Evolutionary conservation across 2,329 filamentous ascomycete species (phyloP), one percentile per base, ranked within the genome.

Genomic region (Colletotrichum tofieldiae): DNA sequence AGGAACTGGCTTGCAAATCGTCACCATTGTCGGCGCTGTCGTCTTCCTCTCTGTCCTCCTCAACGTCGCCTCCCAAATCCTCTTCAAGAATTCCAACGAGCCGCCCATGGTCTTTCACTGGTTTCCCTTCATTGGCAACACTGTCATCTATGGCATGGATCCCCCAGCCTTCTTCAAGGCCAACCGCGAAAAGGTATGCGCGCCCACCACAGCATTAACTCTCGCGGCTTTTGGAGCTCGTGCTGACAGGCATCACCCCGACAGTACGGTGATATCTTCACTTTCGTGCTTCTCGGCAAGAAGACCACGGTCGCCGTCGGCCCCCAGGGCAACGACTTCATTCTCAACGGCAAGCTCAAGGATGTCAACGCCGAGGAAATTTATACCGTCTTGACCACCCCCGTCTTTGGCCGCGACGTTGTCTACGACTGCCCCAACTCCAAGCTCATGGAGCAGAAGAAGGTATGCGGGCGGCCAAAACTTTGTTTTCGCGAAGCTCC

Each of bases 361-460:
- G 94, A 97, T 79, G 92, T 97, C 77, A 95, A 93, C 80, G 95
- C 95, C 45, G 95, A 97, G 83, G 94, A 98, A 78, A 93, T 97
- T 75, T 97, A 97, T 84, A 92, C 90, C 67, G 92, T 93, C 67
- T 87, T 98, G 73, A 91, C 89, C 8, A 91, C 89, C 29, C 90
- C 90, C 32, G 90, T 91, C 59, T 97, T 97, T 80, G 94, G 94
- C 76, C 91, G 90, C 77, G 92, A 95, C 84, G 94, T 97, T 35
- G 93, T 97, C 65, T 97, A 97, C 80, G 94, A 97, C 81, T 96
- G 94, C 84, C 94, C 94, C 52, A 97, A 97, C 81, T 88, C 94
- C 71, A 97, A 97, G 84, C 89, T 97, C 79, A 97, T 97, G 94
- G 94, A 97, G 85, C 94, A 97, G 87, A 97, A 97, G 87, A 96